Conservation (phyloP, 495 filamentous ascomycete species). For the Tirmania nivea region DNA sequence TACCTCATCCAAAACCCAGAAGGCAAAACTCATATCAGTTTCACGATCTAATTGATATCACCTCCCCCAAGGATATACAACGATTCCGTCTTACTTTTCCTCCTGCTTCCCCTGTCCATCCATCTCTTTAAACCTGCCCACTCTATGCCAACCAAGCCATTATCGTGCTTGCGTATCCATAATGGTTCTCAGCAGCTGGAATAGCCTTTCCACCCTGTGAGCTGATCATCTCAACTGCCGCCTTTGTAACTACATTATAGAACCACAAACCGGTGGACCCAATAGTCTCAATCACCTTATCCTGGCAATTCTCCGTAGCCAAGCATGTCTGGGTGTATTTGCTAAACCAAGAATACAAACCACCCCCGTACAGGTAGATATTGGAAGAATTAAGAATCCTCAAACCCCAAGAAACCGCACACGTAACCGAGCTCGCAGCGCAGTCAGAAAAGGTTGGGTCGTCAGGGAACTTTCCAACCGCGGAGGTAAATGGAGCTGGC, state of each 20-base stretch:
- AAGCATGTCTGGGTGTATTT: conserved; percentile 23
- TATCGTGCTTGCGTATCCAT: conserved; percentile 7
- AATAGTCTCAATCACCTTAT: conserved; percentile 3
- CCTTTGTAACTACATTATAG: conserved; percentile 55
- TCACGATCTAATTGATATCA: no score
- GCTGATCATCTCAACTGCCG: conserved; percentile 58
- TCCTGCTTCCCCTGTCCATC: no score
- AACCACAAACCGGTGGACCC: conserved; percentile 1
- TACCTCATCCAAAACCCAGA: no score
- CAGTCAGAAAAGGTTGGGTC: conserved; percentile 38
- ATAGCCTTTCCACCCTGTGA: conserved; percentile 6
- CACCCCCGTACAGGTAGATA: conserved; percentile 46
- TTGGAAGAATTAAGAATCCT: conserved; percentile 36
- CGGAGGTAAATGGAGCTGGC: conserved; percentile 14
- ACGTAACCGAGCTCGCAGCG: conserved; percentile 25
- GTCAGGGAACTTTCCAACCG: conserved; percentile 25
- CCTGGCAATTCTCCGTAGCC: conserved; percentile 1
- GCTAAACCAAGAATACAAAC: conserved; percentile 55
- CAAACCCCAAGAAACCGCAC: conserved; percentile 41
- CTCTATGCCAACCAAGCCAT: neutral
- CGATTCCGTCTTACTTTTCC: no score
- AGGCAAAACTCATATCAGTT: no score
- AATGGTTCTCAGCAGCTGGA: conserved; percentile 4
- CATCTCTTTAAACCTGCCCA: neutral
- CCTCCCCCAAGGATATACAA: no score